A percentile compares a stretch with the other conserved stretches of the same genome.
Evolutionary conservation across 176 grass and related monocot species (phyloP).

Genomic region (Carex kokanica): DNA sequence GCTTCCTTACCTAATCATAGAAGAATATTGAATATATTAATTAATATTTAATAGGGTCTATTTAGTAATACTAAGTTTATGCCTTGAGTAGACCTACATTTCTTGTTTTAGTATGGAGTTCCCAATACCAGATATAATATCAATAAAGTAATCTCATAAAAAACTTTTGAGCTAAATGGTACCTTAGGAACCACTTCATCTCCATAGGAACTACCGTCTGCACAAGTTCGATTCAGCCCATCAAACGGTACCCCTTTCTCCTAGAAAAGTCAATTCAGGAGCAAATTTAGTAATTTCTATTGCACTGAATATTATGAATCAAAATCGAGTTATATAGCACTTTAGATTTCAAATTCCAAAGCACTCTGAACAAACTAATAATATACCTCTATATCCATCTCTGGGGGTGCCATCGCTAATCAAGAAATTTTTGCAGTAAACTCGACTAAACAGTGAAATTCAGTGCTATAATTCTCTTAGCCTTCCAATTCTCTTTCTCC

Average conservation of each 20-base stretch:
- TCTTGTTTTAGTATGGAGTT: background rate
- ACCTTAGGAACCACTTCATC: constrained; percentile 30
- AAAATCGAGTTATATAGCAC: background rate
- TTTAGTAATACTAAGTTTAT: background rate
- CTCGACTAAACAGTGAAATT: background rate
- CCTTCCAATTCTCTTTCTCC: constrained; percentile 25
- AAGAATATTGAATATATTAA: background rate
- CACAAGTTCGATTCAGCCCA: background rate
- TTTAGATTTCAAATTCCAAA: background rate
- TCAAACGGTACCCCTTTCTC: background rate
- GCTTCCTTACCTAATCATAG: constrained; percentile 61
- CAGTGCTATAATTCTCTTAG: constrained; percentile 18
- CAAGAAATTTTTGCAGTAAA: background rate
- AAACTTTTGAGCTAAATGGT: background rate
- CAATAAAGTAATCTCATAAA: background rate
- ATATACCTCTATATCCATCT: background rate
- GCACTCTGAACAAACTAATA: background rate
- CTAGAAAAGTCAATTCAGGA: background rate
- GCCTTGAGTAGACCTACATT: background rate
- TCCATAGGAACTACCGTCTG: background rate
- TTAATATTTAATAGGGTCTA: background rate
- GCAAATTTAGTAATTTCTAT: background rate
- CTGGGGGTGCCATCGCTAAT: constrained; percentile 13
- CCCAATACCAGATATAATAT: background rate
- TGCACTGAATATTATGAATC: background rate